Conservation (phyloP, 1,284 basidiomycete genomes). For the Leccinum griseonigrum region DNA sequence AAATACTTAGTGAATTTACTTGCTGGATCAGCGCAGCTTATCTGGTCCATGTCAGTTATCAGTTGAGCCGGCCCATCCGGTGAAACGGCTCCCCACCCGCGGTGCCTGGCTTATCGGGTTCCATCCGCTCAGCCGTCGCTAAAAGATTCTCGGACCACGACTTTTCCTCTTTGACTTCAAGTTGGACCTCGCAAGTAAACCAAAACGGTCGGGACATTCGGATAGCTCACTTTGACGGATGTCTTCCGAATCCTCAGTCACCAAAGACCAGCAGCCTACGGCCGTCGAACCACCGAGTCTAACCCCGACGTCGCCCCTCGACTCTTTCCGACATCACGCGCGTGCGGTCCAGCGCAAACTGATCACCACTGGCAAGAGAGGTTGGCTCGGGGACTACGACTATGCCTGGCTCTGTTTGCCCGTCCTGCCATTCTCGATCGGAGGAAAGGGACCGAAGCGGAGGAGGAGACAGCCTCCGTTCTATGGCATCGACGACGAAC, state of each 20-base stretch:
- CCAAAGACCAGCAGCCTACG: conserved; percentile 1
- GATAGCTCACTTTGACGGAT: conserved; percentile 10
- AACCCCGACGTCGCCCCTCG: background rate
- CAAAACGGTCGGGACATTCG: background rate
- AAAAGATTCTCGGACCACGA: background rate
- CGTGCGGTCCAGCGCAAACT: conserved; percentile 33
- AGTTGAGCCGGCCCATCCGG: background rate
- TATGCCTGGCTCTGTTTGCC: conserved; percentile 73
- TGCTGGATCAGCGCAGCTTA: no score
- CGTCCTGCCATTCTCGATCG: conserved; percentile 50
- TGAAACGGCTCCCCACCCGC: background rate
- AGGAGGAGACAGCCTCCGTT: conserved; percentile 58
- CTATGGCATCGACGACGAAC: conserved; percentile 51
- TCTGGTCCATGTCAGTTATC: no score
- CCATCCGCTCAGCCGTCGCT: background rate
- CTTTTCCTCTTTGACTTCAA: background rate
- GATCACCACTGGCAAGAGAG: conserved; percentile 43
- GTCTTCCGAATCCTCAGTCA: conserved; percentile 12
- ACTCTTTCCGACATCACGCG: background rate
- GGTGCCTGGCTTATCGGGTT: background rate
- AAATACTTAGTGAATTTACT: no score
- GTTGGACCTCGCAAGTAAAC: background rate
- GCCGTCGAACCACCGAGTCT: background rate
- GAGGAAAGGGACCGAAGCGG: conserved; percentile 25
- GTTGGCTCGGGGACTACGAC: conserved; percentile 70